Base-by-base conservation (phyloP, 1,284 basidiomycete genomes). In the Marasmius tenuissimus region DNA sequence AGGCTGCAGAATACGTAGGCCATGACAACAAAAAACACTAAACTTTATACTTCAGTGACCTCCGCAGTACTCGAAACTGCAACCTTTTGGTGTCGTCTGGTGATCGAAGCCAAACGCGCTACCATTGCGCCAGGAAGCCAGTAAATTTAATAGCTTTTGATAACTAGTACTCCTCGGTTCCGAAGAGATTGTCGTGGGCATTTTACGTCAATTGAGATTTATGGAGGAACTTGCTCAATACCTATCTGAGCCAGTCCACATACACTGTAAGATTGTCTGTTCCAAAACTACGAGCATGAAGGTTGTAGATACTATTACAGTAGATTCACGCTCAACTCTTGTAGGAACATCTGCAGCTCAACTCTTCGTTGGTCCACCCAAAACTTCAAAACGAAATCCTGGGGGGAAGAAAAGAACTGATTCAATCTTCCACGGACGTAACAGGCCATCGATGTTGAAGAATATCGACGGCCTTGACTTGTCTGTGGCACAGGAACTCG, bases 61-160 rank as follows among this genome's bases (percentile, higher is more conserved):
- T 87, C 86, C 84, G 87, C 87, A 89, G 87, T 89, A 89, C 88
- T 91, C 88, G 88, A 91, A 91, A 89, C 88, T 89, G 87, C 88
- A 89, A 86, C 88, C 87, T 89, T 87, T 87, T 89, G 87, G 85
- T 90, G 7, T 20, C 52, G 34, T 37, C n/a, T n/a, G 52, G 52
- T 54, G 69, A 84, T 90, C 88, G 88, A 90, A 91, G 88, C 88
- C 88, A 90, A 88, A 91, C 87, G 88, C 88, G 88, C 88, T 90
- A 89, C 89, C 88, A 88, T 87, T 87, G 85, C 85, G 85, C 86
- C 77, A 88, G 84, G 84, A 82, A 86, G 83, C 84, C 85, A 27
- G 27, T 27, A n/a, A n/a, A n/a, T n/a, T n/a, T n/a, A 4, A 27
- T 27, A 27, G 27, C 4, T 2, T 4, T 27, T 27, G 4, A 4